Conservation (phyloP, 116 monocot species). For the Cymodocea nodosa region DNA sequence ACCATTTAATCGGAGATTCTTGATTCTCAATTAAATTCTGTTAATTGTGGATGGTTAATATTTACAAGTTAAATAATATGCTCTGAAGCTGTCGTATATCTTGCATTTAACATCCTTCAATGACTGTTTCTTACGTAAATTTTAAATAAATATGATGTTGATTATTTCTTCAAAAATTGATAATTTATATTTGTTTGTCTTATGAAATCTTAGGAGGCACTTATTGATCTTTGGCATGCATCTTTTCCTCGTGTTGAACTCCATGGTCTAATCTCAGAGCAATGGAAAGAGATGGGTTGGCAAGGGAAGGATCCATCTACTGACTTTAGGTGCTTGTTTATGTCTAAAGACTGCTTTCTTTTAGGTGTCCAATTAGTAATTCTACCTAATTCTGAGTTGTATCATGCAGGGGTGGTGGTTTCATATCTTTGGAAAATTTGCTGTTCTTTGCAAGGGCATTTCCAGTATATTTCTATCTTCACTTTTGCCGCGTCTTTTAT, state of each 20-base stretch:
- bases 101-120: too few relatives aligned
- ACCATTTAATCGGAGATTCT: too few relatives aligned
- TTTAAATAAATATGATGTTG: too few relatives aligned
- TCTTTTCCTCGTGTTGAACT: slow-evolving; percentile 78
- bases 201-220: slow-evolving; percentile 43
- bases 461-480: slow-evolving; percentile 32
- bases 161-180: background rate
- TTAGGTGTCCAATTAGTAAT: background rate
- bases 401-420: slow-evolving; percentile 86
- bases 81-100: too few relatives aligned
- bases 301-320: slow-evolving; percentile 96
- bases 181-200: background rate
- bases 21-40: too few relatives aligned
- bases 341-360: background rate
- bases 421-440: slow-evolving; percentile 91
- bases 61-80: too few relatives aligned
- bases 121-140: too few relatives aligned
- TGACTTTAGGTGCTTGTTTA: slow-evolving; percentile 63
- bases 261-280: slow-evolving; percentile 67
- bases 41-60: too few relatives aligned
- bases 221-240: slow-evolving; percentile 63
- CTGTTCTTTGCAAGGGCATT: slow-evolving; percentile 73
- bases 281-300: slow-evolving; percentile 99
- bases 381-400: background rate
- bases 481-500: background rate